These are phyloP conservation scores for Phytophthora syringae DNA, from an alignment of 352 stramenopile genomes.

Conservation along the genomic window DNA sequence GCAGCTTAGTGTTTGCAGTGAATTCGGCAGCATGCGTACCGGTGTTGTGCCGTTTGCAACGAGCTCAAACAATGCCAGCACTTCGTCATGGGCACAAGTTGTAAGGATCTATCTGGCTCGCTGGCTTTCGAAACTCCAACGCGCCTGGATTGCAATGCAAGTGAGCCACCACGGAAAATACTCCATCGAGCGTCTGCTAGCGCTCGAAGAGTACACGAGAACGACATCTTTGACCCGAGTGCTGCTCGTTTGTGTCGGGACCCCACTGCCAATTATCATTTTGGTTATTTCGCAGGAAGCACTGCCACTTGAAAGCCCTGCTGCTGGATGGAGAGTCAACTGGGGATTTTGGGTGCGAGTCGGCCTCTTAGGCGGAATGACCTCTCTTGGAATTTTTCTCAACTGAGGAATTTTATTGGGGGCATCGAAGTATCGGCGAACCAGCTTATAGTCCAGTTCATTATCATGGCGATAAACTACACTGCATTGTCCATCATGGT, in stretches of 20 bases:
- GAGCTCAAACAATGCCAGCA: neutral
- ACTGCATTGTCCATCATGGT: conserved; percentile 4
- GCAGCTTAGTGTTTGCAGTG: neutral
- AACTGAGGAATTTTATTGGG: conserved; percentile 14
- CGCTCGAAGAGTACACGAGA: conserved; percentile 33
- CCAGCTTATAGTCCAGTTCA: conserved; percentile 10
- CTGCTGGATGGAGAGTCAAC: conserved; percentile 25
- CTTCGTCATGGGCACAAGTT: neutral
- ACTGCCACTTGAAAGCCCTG: conserved; percentile 20
- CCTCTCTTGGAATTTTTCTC: conserved; percentile 1
- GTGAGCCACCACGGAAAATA: conserved; percentile 36
- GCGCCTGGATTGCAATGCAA: conserved; percentile 21
- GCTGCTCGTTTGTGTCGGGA: conserved; percentile 16
- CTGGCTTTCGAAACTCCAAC: neutral
- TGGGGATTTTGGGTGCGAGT: conserved; percentile 31
- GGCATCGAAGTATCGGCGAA: conserved; percentile 1
- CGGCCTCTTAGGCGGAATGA: neutral
- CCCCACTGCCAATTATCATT: conserved; percentile 25
- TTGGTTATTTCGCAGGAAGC: conserved; percentile 20
- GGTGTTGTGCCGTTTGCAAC: neutral
- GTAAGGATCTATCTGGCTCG: neutral
- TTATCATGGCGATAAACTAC: conserved; percentile 5
- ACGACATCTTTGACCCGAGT: conserved; percentile 19
- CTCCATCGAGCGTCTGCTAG: conserved; percentile 31
- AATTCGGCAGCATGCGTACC: neutral